These are phyloP conservation scores for Dryas alaskensis DNA, from an alignment of 306 rosid species.

Conservation along the genomic window DNA sequence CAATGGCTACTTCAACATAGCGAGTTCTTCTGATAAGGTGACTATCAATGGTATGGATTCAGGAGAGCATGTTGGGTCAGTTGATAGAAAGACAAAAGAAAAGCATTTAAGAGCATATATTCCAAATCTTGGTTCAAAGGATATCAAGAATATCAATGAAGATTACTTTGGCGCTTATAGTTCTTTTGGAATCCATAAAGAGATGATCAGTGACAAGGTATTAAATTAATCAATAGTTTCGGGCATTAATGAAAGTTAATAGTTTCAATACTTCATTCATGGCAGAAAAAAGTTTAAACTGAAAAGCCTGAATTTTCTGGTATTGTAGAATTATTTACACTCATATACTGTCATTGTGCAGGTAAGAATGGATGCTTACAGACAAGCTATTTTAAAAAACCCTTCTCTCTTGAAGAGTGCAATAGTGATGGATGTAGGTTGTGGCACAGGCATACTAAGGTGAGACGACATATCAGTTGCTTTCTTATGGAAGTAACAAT, in stretches of 20 bases:
- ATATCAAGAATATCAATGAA: slow-evolving; percentile 68
- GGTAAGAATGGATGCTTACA: slow-evolving; percentile 91
- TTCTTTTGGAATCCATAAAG: slow-evolving; percentile 91
- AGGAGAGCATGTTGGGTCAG: slow-evolving; percentile 29
- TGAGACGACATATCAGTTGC: slow-evolving; percentile 33
- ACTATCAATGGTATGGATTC: slow-evolving; percentile 33
- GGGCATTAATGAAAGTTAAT: slow-evolving; percentile 7
- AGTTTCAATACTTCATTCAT: slow-evolving; percentile 10
- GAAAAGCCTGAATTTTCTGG: slow-evolving; percentile 5
- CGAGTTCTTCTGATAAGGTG: slow-evolving; percentile 38
- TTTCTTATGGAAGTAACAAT: slow-evolving; percentile 7
- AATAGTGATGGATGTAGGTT: slow-evolving; percentile 88
- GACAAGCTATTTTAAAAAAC: slow-evolving; percentile 72
- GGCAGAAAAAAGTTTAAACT: neutral
- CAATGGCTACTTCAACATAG: slow-evolving; percentile 28
- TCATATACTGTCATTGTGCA: slow-evolving; percentile 28
- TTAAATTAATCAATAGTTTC: slow-evolving; percentile 11
- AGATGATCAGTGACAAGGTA: slow-evolving; percentile 97
- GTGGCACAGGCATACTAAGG: slow-evolving; percentile 96
- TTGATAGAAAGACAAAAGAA: slow-evolving; percentile 32
- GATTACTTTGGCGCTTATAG: slow-evolving; percentile 85
- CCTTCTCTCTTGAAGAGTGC: slow-evolving; percentile 75
- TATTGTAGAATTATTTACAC: slow-evolving; percentile 8
- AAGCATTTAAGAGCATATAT: slow-evolving; percentile 33
- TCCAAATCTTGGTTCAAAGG: slow-evolving; percentile 44